A percentile compares a stretch with the other conserved stretches of the same genome.
These are phyloP conservation scores for Afroboletus lepidellus DNA, from an alignment of 1,284 basidiomycete genomes.

Conservation along the genomic window DNA sequence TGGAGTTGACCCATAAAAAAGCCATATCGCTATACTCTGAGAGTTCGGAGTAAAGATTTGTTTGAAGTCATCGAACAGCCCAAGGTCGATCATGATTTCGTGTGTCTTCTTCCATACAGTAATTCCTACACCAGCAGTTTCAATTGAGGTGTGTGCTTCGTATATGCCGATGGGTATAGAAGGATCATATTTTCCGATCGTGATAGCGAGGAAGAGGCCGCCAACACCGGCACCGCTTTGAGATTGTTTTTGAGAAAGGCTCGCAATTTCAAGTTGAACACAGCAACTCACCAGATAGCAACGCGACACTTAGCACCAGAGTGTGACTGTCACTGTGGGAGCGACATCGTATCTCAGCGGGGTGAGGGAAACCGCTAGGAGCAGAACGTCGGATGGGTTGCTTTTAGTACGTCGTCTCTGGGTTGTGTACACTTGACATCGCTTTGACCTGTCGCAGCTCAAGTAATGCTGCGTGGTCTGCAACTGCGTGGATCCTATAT, in stretches of 20 bases:
- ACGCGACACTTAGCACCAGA: constrained; percentile 1
- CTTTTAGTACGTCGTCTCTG: too few relatives aligned
- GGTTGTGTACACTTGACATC: too few relatives aligned
- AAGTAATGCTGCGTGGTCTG: too few relatives aligned
- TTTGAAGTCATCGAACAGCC: constrained; percentile 8
- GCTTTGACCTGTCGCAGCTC: too few relatives aligned
- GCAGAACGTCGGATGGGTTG: too few relatives aligned
- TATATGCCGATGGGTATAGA: constrained; percentile 18
- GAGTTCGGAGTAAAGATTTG: background rate
- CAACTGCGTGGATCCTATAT: too few relatives aligned
- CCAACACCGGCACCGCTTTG: constrained; percentile 10
- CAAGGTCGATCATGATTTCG: constrained; percentile 16
- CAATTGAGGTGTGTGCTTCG: constrained; percentile 17
- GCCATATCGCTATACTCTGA: too few relatives aligned
- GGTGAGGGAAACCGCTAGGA: too few relatives aligned
- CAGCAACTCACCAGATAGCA: constrained; percentile 1
- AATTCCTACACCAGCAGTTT: constrained; percentile 16
- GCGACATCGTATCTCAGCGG: too few relatives aligned
- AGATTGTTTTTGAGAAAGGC: background rate
- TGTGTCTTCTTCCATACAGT: constrained; percentile 8
- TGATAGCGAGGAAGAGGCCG: constrained; percentile 16
- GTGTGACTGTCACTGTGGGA: too few relatives aligned
- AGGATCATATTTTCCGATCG: constrained; percentile 16
- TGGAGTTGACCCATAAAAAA: background rate
- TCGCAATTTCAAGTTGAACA: too few relatives aligned